These are phyloP conservation scores for Bidens hawaiensis DNA, from an alignment of 140 eudicot genomes.

Conservation along the genomic window DNA sequence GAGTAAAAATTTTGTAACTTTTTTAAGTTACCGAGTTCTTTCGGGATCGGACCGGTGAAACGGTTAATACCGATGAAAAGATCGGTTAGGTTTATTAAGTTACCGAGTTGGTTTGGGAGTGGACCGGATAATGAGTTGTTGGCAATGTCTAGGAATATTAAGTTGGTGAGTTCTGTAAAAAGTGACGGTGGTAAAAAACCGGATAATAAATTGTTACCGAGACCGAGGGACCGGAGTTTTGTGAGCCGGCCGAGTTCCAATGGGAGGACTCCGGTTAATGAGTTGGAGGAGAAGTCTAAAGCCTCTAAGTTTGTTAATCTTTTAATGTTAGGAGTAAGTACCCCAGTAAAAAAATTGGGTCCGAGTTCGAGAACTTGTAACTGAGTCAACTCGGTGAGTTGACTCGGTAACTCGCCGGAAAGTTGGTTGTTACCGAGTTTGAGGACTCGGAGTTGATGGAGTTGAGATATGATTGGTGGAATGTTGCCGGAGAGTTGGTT, in stretches of 20 bases:
- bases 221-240: slow-evolving; percentile 44
- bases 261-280: slow-evolving; percentile 48
- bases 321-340: slow-evolving; percentile 39
- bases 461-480: slow-evolving; percentile 33
- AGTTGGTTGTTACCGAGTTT: slow-evolving; percentile 47
- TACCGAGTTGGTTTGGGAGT: slow-evolving; percentile 52
- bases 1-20: slow-evolving; percentile 41
- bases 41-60: slow-evolving; percentile 64
- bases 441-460: slow-evolving; percentile 26
- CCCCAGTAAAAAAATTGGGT: slow-evolving; percentile 48
- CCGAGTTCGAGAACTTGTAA: slow-evolving; percentile 45
- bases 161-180: slow-evolving; percentile 22
- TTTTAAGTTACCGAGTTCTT: slow-evolving; percentile 53
- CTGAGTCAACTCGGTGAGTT: slow-evolving; percentile 44
- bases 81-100: slow-evolving; percentile 36
- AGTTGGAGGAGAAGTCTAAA: slow-evolving; percentile 58
- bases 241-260: slow-evolving; percentile 37
- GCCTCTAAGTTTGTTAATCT: slow-evolving; percentile 33
- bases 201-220: slow-evolving; percentile 53
- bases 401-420: slow-evolving; percentile 53
- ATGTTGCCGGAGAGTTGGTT: slow-evolving; percentile 42
- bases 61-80: slow-evolving; percentile 62
- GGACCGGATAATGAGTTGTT: slow-evolving; percentile 64
- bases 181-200: slow-evolving; percentile 43
- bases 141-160: slow-evolving; percentile 50